Evolutionary conservation across 177 flowering plant genomes (phyloP), one percentile per base, ranked within the genome.

Genomic region (Vitis hybrid): DNA sequence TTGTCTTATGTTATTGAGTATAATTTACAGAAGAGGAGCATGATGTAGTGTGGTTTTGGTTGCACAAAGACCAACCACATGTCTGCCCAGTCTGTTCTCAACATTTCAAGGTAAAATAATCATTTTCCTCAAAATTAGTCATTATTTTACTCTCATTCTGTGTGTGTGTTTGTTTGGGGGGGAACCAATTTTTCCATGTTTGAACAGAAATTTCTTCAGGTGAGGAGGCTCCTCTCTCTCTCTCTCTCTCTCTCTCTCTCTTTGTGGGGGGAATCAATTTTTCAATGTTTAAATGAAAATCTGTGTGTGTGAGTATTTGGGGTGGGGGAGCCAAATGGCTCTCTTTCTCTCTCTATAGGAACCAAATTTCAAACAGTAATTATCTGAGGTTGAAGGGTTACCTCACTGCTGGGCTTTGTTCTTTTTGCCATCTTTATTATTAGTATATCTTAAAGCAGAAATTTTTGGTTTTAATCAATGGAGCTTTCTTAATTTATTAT

Each of bases 1-100:
- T n/a, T 15, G 8, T 35, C 18, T 5, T 67, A 6, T 67, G 30
- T 53, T 14, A 55, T 11, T 66, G 3, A 20, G 24, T 50, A 57
- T 4, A 10, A 30, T 54, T 27, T 63, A 72, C 77, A 85, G 93
- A 90, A 78, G 91, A 91, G 75, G 94, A 90, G 83, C 97, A 91
- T 72, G 91, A 91, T 77, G 90, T 87, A 69, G 90, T 91, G 35
- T 91, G 94, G 94, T 91, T 90, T 79, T 85, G 94, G 97, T 81
- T 90, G 71, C 88, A 86, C 87, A 91, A 90, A 71, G 91, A 73
- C 77, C 85, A 85, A 72, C 87, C 93, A 48, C 84, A 85, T 74
- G 94, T 86, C 66, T 91, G 94, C 69, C 85, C 92, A 9, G 90
- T 90, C 48, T 91, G 97, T 41, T 71, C 85, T 30, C 89, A 87